Evolutionary conservation across 768 basidiomycete species (phyloP).

Genomic region (Chalciporus sphaerocephalus): DNA sequence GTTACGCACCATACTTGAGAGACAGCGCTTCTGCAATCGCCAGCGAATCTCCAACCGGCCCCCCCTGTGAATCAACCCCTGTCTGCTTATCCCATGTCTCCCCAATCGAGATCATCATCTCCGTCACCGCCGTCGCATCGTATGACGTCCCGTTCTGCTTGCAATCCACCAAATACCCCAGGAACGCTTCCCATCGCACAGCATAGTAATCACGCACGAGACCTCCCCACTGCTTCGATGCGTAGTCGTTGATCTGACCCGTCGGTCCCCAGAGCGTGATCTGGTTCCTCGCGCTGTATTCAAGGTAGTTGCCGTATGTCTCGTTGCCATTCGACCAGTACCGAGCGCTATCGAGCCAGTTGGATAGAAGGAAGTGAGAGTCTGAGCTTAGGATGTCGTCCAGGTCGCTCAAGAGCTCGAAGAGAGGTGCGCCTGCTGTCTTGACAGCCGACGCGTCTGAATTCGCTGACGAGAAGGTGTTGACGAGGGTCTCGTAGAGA

Average conservation of each 20-base stretch:
- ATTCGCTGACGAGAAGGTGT: conserved; percentile 23
- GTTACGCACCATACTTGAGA: conserved; percentile 7
- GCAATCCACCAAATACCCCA: conserved; percentile 27
- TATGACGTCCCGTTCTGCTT: conserved; percentile 30
- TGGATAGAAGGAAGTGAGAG: conserved; percentile 31
- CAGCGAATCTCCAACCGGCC: conserved; percentile 20
- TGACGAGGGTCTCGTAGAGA: conserved; percentile 30
- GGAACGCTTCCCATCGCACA: conserved; percentile 34
- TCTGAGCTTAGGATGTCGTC: conserved; percentile 34
- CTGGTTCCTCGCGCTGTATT: conserved; percentile 39
- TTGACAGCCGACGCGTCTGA: conserved; percentile 20
- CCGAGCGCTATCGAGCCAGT: conserved; percentile 35
- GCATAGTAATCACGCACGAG: conserved; percentile 37
- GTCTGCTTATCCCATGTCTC: conserved; percentile 26
- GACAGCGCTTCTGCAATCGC: conserved; percentile 15
- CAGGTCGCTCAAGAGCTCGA: conserved; percentile 31
- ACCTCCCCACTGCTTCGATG: conserved; percentile 42
- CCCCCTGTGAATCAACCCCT: conserved; percentile 12
- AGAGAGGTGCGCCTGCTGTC: conserved; percentile 25
- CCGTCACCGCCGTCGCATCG: conserved; percentile 22
- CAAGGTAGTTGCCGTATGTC: conserved; percentile 34
- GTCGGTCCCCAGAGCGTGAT: conserved; percentile 42
- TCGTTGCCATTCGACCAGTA: conserved; percentile 27
- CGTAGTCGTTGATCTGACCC: conserved; percentile 41
- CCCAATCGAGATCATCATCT: conserved; percentile 33